A percentile compares a stretch with the other conserved stretches of the same genome.
These are phyloP conservation scores for Hysterangium stoloniferum DNA, from an alignment of 768 basidiomycete genomes.

Conservation along the genomic window DNA sequence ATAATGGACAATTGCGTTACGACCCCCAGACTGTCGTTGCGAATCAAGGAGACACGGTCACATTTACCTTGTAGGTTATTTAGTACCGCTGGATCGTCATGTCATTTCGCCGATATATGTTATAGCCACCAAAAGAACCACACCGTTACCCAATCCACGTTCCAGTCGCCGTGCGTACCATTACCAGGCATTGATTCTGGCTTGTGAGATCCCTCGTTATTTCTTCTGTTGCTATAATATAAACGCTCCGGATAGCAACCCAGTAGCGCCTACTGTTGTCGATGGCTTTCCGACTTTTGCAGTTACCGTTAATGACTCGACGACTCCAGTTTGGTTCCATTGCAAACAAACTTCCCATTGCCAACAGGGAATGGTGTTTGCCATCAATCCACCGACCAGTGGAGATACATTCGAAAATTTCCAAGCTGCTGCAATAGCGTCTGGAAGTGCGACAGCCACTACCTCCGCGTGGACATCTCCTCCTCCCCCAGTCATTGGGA, in stretches of 20 bases:
- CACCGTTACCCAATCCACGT: constrained; percentile 3
- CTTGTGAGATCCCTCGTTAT: constrained; percentile 1
- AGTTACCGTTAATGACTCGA: not conserved
- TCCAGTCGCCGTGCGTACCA: not conserved
- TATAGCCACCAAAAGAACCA: constrained; percentile 7
- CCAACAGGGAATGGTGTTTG: constrained; percentile 13
- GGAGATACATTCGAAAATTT: constrained; percentile 42
- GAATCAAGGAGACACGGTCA: constrained; percentile 30
- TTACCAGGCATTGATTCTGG: constrained; percentile 16
- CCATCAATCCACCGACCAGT: constrained; percentile 6
- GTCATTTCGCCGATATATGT: not conserved
- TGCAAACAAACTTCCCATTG: constrained; percentile 10
- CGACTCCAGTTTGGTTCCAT: not conserved
- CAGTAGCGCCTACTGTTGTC: not conserved
- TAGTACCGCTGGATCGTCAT: not conserved
- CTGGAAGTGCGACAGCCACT: constrained; percentile 18
- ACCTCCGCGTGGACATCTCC: constrained; percentile 20
- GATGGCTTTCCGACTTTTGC: not conserved
- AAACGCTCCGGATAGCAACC: not conserved
- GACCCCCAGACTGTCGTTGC: constrained; percentile 28
- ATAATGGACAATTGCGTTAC: constrained; percentile 11
- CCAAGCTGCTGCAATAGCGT: constrained; percentile 41
- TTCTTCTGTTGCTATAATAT: not conserved
- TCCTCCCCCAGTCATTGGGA: constrained; percentile 23
- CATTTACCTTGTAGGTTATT: constrained; percentile 28